Evolutionary conservation across 1,139 yeast species (phyloP), one percentile per base, ranked within the genome.

Genomic region (Schizosaccharomyces versatilis): DNA sequence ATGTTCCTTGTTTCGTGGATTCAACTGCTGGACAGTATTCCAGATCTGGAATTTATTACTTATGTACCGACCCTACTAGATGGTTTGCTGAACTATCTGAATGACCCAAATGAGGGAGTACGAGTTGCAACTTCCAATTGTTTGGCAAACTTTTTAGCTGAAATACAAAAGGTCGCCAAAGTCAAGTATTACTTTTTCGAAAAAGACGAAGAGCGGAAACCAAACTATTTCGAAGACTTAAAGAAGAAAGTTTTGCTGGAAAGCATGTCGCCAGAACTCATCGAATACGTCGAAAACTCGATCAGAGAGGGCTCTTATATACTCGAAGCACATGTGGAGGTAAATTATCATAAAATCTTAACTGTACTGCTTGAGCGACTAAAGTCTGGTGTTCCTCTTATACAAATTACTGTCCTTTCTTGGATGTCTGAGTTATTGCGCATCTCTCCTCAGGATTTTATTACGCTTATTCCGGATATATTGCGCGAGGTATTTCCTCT

Each of bases 1-100:
- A 82, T 86, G 69, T 90, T 90, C 63, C 70, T 93, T 58, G 90
- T 90, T 9, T 82, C 94, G 54, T 93, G 98, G 98, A 74, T 93
- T 54, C 84, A 86, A 58, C 74, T 93, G 32, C 72, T 93, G 54
- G 94, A 90, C 66, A 86, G 93, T 24, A 85, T 90, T 12, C 98
- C 99, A 0, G 93, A 90, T 53, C 71, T 90, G 58, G 96, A 90
- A 62, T 71, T 93, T 58, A 80, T 90, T 24, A 77, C 94, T 0
- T 90, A 83, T 64, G 71, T 93, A 53, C 96, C 98, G 0, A 84
- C 85, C 52, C 85, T 90, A 65, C 72, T 93, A 51, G 94, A 88
- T 55, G 96, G 96, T 0, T 71, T 93, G 56, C 72, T 90, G 55
- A 76, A 80, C 39, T 90, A 85, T 64, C 70, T 90, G 57, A 84